Base-by-base conservation (phyloP, 169 alveolate genomes). In the Neospora caninum region DNA sequence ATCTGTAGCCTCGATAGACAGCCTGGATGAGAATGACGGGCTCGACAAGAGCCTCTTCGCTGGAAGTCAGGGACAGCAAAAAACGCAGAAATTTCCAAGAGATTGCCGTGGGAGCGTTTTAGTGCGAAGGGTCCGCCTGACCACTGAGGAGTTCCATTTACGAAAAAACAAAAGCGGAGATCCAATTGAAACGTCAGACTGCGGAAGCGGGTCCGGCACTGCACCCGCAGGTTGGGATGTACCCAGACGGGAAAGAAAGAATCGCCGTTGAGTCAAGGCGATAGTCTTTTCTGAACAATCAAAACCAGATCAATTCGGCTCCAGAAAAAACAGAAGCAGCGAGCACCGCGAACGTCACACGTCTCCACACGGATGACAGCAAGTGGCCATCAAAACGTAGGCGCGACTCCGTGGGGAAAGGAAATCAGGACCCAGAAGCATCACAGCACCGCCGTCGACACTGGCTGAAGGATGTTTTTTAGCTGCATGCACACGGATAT, bases 1-100 rank as follows among this genome's bases (percentile, higher is more conserved):
- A n/a, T 7, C 83, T 73, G 54, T 20, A 73, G 29, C 94, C 94
- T 6, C 94, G 70, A 43, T 69, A 39, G 27, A 42, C 49, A 9
- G 69, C 67, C 38, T 91, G 94, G 45, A 91, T 91, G 70, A 27
- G 58, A 43, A 73, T 45, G 29, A 80, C 94, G 2, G 88, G 88
- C 2, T 43, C 49, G 20, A 80, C 88, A 53, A 91, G 36, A 39
- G 54, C 42, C 9, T 41, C 36, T 0, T 83, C 88, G 41, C 94
- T 91, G 89, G 39, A 43, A 41, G n/a, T 1, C 49, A n/a, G 80
- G 45, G 27, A 86, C 41, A 49, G 41, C 39, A n/a, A 1, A 25
- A 49, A 49, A 31, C 20, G 38, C 39, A 82, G 20, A 31, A 42
- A 78, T 7, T 10, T 9, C 39, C 22, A 9, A 69, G 42, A 9